Base-by-base conservation (phyloP, 441 rosid species). In the Mallotus japonicus region DNA sequence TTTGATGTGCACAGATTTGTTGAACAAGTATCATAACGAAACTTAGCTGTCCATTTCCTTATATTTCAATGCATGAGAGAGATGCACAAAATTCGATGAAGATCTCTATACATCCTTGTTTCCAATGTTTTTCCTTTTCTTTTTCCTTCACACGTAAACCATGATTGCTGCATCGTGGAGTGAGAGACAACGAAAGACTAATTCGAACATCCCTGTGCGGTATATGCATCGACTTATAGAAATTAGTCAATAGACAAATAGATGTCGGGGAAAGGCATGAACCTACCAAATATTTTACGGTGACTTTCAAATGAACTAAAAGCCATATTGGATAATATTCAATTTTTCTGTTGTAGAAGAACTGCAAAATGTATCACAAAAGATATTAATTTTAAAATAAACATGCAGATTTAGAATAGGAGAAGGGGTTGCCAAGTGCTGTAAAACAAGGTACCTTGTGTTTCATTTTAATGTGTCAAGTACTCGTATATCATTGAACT, bases 391-490 rank as follows among this genome's bases (percentile, higher is more conserved):
- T 19, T 5, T 40, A 59, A 73, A 8, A 59, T 62, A 57, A 6
- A 46, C 40, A 49, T 24, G 28, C 24, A 62, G 47, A 75, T 58
- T n/a, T n/a, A n/a, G n/a, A 53, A 55, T n/a, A 51, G 57, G n/a
- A 67, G 56, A 81, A 55, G 28, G 28, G 67, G 67, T 40, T 63
- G 82, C 58, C 78, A 88, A 96, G 86, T 84, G 80, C 78, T 77
- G 80, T 54, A 75, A 74, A 58, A 54, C 73, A 85, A n/a, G n/a
- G n/a, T n/a, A n/a, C n/a, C n/a, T 70, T 78, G 81, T 70, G 56
- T 81, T 79, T 75, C 91, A 88, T 82, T 89, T 88, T 78, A 90
- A 76, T 50, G 78, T 74, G 42, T 73, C 78, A 76, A 95, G 93
- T 34, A 83, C 81, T 78, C 73, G 80, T 75, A 92, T 79, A 58